Evolutionary conservation across 2,329 filamentous ascomycete species (phyloP), one percentile per base, ranked within the genome.

Genomic region (Diaporthe ampelina): DNA sequence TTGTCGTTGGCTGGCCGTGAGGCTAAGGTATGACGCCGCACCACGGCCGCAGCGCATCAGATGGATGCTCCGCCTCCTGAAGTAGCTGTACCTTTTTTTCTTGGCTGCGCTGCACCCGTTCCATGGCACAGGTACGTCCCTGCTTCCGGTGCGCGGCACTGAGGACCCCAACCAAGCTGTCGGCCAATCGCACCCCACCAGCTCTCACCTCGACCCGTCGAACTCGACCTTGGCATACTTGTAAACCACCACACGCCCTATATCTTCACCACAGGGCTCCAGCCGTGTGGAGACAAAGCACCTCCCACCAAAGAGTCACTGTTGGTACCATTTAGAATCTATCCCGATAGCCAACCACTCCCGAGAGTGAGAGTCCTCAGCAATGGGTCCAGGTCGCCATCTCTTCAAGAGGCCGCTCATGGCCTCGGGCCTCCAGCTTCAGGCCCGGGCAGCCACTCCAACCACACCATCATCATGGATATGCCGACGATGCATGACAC

Each of bases 21-120:
- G 54, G 63, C 61, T 68, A 61, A 35, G 61, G 59, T 75, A 75
- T 75, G 73, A 75, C 73, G 73, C 70, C 70, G 73, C 73, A 69
- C 26, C 70, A 73, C 40, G 61, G 73, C 68, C 45, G 73, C 73
- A 74, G 65, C 57, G 50, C 57, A 63, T 40, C 54, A 37, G 57
- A 61, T 72, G 52, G 29, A 19, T 68, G 45, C 54, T 61, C 63
- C 72, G 72, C 69, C 69, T 72, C 57, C 26, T 67, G 32, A 68
- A 74, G 73, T 74, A 72, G 48, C 35, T 71, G 15, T 72, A 74
- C 73, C 43, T 43, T 35, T 15, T 15, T 19, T 15, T 24, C 11
- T 19, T 17, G 15, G 45, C 21, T 21, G 10, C 9, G 13, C n/a
- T 52, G 63, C 48, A 26, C n/a, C 45, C 10, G 63, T 68, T 68